phyloP scores from a whole-genome alignment of 257 asterid genomes.

The Scutellaria barbata region DNA sequence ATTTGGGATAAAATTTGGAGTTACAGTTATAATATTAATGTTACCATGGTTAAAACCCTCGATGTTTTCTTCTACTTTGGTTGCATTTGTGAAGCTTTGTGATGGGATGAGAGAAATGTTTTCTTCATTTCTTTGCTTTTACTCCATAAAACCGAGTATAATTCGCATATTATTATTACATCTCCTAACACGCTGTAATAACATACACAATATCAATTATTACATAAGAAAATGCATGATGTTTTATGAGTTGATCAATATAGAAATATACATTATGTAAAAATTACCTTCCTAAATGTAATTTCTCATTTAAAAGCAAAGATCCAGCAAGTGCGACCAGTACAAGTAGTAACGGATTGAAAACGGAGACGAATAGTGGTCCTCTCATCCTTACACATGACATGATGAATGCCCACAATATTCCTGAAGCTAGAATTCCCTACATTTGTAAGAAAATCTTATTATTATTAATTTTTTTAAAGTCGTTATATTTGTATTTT shows the following conservation, averaged over 20 bases:
- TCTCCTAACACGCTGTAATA: slow-evolving; percentile 62
- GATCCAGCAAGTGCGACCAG: slow-evolving; percentile 68
- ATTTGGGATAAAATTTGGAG: slow-evolving; percentile 39
- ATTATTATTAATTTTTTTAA: too few relatives aligned
- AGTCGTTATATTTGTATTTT: not conserved
- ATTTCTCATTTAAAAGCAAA: slow-evolving; percentile 55
- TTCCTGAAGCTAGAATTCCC: slow-evolving; percentile 65
- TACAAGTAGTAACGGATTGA: slow-evolving; percentile 67
- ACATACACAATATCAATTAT: not conserved
- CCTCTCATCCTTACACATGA: slow-evolving; percentile 67
- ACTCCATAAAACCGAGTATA: slow-evolving; percentile 73
- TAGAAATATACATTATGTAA: too few relatives aligned
- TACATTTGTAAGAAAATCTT: slow-evolving; percentile 13
- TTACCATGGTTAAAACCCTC: too few relatives aligned
- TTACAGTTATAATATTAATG: slow-evolving; percentile 30
- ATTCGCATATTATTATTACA: slow-evolving; percentile 50
- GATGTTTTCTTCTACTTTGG: not conserved
- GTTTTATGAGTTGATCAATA: too few relatives aligned
- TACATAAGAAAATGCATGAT: too few relatives aligned
- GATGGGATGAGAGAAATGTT: slow-evolving; percentile 40
- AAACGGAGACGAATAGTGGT: slow-evolving; percentile 69
- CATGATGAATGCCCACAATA: slow-evolving; percentile 53
- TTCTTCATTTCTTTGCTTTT: slow-evolving; percentile 60
- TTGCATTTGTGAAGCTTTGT: slow-evolving; percentile 13
- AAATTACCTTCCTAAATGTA: slow-evolving; percentile 66